Evolutionary conservation across 805 yeast species (phyloP), one percentile per base, ranked within the genome.

Genomic region (Suhomyces pyralidae): DNA sequence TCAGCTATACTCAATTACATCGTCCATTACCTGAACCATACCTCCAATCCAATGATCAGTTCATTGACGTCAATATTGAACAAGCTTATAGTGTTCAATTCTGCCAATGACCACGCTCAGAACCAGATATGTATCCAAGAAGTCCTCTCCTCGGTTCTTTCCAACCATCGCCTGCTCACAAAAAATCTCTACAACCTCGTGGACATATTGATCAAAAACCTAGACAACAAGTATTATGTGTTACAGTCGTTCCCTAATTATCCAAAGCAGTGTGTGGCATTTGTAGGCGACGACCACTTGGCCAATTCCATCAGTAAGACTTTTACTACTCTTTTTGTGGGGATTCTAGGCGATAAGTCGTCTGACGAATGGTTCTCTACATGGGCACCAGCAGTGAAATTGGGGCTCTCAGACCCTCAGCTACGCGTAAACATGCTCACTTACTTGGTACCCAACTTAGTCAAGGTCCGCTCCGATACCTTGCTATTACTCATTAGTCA

Each of bases 261-360:
- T 54, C 66, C 83, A 3, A 58, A 58, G 2, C 69, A 69, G 8
- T 77, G 87, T n/a, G 61, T 87, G 12, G 59, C 68, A 2, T 66
- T 76, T 15, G 83, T 87, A 70, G 68, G 73, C 56, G 75, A 84
- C 1, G 83, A 81, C 57, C 80, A 90, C 0, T 64, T 90, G 51
- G 85, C 94, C 0, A 87, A 83, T 54, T 79, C 86, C 2, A 75
- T 83, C 17, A 84, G 88, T n/a, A 86, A 82, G 60, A 75, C 84
- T 15, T 52, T 86, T 1, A 72, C 73, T 6, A 61, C 77, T 0
- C 54, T 60, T 55, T 72, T 49, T 54, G 54, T 55, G 28, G 65
- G 52, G 15, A 53, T 56, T 17, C 45, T 49, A 19, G 28, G 46
- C 9, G 48, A 55, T 15, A 48, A 44, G 24, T 15, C 25, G 14